Conservation (phyloP, 371 early-diverging fungal species). For the Mortierella sp. region DNA sequence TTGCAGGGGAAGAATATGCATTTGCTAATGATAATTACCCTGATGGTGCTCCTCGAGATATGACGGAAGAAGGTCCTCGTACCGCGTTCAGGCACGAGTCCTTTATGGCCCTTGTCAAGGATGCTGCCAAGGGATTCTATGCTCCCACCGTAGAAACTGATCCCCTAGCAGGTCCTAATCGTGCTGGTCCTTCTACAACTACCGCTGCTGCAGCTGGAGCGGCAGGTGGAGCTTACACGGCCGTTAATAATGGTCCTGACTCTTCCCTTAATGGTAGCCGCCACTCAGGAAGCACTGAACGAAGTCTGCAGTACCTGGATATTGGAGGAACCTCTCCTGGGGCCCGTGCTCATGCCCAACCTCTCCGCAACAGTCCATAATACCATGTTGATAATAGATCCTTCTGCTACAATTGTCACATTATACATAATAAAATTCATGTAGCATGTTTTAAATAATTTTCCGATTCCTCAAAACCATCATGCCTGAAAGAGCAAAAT, state of each 20-base stretch:
- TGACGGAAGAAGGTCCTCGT: constrained; percentile 23
- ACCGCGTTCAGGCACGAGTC: constrained; percentile 46
- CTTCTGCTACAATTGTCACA: too few relatives aligned
- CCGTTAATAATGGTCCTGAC: background rate
- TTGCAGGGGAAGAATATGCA: constrained; percentile 3
- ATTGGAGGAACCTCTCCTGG: constrained; percentile 12
- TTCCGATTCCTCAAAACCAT: too few relatives aligned
- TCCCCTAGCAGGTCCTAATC: background rate
- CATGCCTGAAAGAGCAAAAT: too few relatives aligned
- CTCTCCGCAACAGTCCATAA: background rate
- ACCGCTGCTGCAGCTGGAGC: constrained; percentile 7
- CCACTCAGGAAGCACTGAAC: background rate
- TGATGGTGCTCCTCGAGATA: background rate
- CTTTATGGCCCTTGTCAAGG: constrained; percentile 50
- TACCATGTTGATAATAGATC: background rate
- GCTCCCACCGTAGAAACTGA: constrained; percentile 12
- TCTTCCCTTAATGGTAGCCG: background rate
- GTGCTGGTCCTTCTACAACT: background rate
- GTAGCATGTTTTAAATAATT: too few relatives aligned
- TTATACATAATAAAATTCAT: too few relatives aligned
- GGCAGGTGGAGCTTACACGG: background rate
- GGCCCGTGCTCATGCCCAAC: constrained; percentile 7
- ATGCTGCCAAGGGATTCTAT: constrained; percentile 48
- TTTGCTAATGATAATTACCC: background rate
- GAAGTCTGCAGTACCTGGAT: constrained; percentile 23